These are phyloP conservation scores for Hansfordia pulvinata DNA, from an alignment of 2,329 filamentous ascomycete species.

Conservation along the genomic window DNA sequence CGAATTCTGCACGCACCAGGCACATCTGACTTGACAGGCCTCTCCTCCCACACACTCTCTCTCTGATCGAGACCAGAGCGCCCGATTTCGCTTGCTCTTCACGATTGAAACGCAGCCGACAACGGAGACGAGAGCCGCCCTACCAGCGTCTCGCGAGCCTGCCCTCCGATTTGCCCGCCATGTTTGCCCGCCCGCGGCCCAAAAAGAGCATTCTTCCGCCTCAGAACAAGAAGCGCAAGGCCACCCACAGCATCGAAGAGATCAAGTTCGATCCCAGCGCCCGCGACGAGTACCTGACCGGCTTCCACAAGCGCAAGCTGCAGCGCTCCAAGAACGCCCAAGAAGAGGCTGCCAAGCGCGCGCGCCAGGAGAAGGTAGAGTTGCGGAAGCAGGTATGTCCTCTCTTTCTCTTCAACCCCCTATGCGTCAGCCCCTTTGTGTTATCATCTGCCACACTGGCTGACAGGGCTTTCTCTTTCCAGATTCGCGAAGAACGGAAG, in stretches of 20 bases:
- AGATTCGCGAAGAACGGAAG: slow-evolving; percentile 77
- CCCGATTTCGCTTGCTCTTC: no score
- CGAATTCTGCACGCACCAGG: no score
- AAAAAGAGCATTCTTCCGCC: slow-evolving; percentile 45
- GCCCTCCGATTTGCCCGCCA: no score
- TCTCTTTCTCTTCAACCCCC: neutral
- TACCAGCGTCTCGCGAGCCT: no score
- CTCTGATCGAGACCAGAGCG: no score
- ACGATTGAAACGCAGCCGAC: no score
- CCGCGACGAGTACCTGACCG: slow-evolving; percentile 78
- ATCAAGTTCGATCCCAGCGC: slow-evolving; percentile 73
- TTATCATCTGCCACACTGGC: neutral
- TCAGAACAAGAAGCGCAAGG: slow-evolving; percentile 54
- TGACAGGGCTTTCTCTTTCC: slow-evolving; percentile 2
- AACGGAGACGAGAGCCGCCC: no score
- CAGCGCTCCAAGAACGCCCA: slow-evolving; percentile 76
- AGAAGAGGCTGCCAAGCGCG: slow-evolving; percentile 64
- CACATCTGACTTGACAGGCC: no score
- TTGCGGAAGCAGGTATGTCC: slow-evolving; percentile 59
- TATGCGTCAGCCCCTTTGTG: no score
- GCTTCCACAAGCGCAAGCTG: slow-evolving; percentile 91
- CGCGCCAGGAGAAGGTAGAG: slow-evolving; percentile 61
- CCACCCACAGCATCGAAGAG: slow-evolving; percentile 51
- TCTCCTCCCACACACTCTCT: no score
- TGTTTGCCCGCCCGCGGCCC: slow-evolving; percentile 43